phyloP scores from a whole-genome alignment of 202 grass and related monocot genomes.

The Hordeum pubiflorum region DNA sequence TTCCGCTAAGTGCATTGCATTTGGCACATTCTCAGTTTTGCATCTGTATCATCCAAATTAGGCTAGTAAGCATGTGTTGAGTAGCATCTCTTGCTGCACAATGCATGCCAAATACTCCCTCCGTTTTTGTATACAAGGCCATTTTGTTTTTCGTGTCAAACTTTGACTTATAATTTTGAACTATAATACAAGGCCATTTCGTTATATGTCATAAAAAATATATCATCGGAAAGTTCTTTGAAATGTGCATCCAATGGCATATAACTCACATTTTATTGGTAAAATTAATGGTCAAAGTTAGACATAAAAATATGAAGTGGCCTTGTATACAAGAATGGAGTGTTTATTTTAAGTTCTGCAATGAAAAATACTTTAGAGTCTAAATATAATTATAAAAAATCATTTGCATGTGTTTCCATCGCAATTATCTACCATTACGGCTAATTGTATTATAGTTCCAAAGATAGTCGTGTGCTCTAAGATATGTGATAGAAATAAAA shows the following conservation, averaged over 20 bases:
- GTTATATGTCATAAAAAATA: no score
- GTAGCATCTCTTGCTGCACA: not conserved
- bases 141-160: no score
- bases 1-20: slow-evolving; percentile 15
- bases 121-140: no score
- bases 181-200: no score
- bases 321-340: no score
- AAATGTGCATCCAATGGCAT: no score
- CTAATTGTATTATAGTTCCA: not conserved
- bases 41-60: slow-evolving; percentile 4
- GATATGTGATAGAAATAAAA: not conserved
- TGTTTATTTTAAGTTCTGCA: not conserved
- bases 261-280: no score
- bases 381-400: not conserved
- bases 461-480: not conserved
- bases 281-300: no score
- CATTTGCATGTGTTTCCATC: not conserved
- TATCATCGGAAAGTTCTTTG: no score
- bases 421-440: not conserved
- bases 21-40: not conserved
- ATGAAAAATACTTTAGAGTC: not conserved
- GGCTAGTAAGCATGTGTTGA: not conserved
- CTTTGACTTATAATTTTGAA: no score
- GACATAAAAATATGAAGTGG: no score
- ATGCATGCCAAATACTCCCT: not conserved